phyloP scores from a whole-genome alignment of 352 stramenopile genomes.

The Blastocystis sp. region DNA sequence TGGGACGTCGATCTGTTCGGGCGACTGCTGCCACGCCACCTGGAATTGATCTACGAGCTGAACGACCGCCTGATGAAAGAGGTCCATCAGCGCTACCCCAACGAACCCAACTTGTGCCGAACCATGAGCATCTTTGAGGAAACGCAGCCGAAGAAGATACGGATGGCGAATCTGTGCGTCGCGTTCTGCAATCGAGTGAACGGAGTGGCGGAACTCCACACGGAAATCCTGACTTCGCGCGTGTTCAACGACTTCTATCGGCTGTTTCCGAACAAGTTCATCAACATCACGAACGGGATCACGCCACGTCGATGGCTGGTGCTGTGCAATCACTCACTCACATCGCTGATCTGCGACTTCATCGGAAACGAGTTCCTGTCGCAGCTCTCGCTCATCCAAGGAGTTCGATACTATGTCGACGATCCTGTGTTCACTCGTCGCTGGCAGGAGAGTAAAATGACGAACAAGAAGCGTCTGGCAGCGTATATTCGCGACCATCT shows the following conservation, averaged over 20 bases:
- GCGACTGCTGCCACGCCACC: constrained; percentile 62
- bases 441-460: constrained; percentile 62
- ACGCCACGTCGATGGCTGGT: constrained; percentile 63
- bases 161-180: constrained; percentile 64
- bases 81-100: constrained; percentile 58
- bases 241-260: constrained; percentile 64
- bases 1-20: constrained; percentile 63
- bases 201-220: constrained; percentile 64
- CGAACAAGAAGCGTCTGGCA: constrained; percentile 58
- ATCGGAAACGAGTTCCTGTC: constrained; percentile 61
- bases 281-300: constrained; percentile 66
- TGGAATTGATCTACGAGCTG: constrained; percentile 65
- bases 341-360: constrained; percentile 47
- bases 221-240: constrained; percentile 56
- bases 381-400: constrained; percentile 51
- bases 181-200: constrained; percentile 64
- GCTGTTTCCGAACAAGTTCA: constrained; percentile 64
- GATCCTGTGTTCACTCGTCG: constrained; percentile 52
- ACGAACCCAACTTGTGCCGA: constrained; percentile 10
- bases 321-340: constrained; percentile 62
- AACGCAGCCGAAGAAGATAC: constrained; percentile 58
- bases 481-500: constrained; percentile 43
- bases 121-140: constrained; percentile 65
- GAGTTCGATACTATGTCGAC: constrained; percentile 51
- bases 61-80: constrained; percentile 63